Evolutionary conservation across 495 filamentous ascomycete species (phyloP), one percentile per base, ranked within the genome.

Genomic region (Penicillium subrubescens): DNA sequence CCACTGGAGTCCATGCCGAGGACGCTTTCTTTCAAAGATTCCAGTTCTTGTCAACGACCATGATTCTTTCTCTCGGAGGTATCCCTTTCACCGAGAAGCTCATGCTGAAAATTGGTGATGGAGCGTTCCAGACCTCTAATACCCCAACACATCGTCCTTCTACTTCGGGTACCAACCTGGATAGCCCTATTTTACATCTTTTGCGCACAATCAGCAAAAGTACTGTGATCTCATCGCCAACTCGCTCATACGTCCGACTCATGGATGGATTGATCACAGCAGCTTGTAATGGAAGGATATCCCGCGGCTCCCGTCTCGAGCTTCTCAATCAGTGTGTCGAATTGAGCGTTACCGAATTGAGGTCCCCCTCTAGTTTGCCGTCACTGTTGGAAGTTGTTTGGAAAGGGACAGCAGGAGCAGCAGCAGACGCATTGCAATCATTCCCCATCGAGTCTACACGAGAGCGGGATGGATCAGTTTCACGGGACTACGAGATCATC

Each of bases 31-130:
- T 90, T 5, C 78, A 87, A 19, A 83, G 87, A 17, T 88, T 88
- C 61, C 73, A 74, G 1, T 84, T 81, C 34, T 80, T 94, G 55
- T 71, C 93, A 0, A 79, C 81, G 25, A 84, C 83, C 14, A 85
- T 89, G 58, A 81, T 93, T 0, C 75, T 81, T 11, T 85, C 84
- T 0, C 78, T 97, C 14, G 94, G 93, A 3, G 75, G 84, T 6
- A 82, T 91, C 14, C 84, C 90, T 2, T 96, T 97, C 70, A 91
- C 90, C 0, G 93, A 97, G 65, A 93, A 90, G 67, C 82, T 89
- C 46, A 37, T 87, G 72, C 58, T 81, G 53, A 77, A 77, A 55
- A 80, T 71, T 17, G 66, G 74, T 1, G 78, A 81, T 48, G 75
- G 77, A 23, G 72, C 70, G 3, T 84, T 80, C 62, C 78, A 82